Base-by-base conservation (phyloP, 1,284 basidiomycete genomes). In the Malassezia japonica region DNA sequence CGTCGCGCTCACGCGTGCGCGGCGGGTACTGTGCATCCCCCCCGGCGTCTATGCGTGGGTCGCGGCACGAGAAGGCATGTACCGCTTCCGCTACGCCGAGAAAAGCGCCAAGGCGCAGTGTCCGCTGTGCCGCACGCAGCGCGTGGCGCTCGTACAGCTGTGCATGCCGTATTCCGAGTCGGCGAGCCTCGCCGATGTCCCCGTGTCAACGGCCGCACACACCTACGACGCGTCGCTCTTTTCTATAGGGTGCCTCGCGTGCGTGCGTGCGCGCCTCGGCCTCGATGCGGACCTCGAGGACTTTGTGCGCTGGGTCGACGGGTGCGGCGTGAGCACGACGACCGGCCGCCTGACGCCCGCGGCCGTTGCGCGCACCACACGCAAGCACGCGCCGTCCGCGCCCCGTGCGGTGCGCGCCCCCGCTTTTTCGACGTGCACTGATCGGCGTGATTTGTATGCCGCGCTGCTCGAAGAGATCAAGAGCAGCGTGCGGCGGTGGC, bases 1-100 rank as follows among this genome's bases (percentile, higher is more conserved):
- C 18, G 65, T 68, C 3, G 65, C 64, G 1, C 35, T 64, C 12
- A 66, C 65, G 9, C 50, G 65, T 32, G 65, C 65, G 16, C 62
- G 65, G 36, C 44, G 43, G 3, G 45, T 57, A 29, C 56, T 68
- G 4, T 42, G 64, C 9, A 40, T 68, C 15, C 52, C 51, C 2
- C 46, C 33, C 21, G 44, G 50, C 20, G 48, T 66, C 9, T 33
- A 64, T 7, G 50, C 60, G 34, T 68, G 65, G 65, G 52, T 67
- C 16, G 56, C 56, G 3, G 61, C 60, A 6, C 48, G 61, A 7
- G 50, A 62, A 1, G 65, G 65, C 3, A 33, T 60, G 24, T 61
- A 55, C 18, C 50, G 55, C 16, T 59, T 48, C 41, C 51, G 51
- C 10, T 40, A 44, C 18, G 23, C 38, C 2, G 34, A 29, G 3